Base-by-base conservation (phyloP, 1,284 basidiomycete genomes). In the Sporisorium iseilematis-ciliati region DNA sequence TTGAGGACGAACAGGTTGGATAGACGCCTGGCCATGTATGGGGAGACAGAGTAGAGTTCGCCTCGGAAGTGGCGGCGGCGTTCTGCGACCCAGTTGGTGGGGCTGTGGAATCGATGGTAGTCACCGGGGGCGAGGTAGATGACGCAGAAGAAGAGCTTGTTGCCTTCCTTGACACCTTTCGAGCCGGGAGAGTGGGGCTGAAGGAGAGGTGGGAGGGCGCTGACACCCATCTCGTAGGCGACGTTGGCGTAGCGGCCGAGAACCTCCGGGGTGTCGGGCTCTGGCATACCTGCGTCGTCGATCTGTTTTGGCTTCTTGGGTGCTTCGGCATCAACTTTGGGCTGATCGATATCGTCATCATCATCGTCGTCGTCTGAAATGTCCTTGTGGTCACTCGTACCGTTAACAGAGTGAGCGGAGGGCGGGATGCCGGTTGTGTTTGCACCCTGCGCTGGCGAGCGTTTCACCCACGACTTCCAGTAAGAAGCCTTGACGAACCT, bases 111-210 rank as follows among this genome's bases (percentile, higher is more conserved):
- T 41, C 95, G 91, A 84, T 99, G 96, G 86, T 99, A 99, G 86
- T 99, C 97, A 1, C 97, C 97, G 0, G 96, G 96, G 1, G 96
- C 96, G 59, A 99, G 92, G 87, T 99, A 99, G 77, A 99, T 92
- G 80, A 99, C 96, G 49, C 92, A 88, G 86, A 98, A 99, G 87
- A 91, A 96, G 41, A 98, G 90, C 52, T 91, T 89, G 84, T 96
- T 92, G 14, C 92, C 92, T n/a, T 80, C 77, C 18, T 73, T 65
- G 33, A 82, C 49, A 23, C 73, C 71, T 43, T 78, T 78, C n/a
- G 55, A 49, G 12, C 69, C 75, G 18, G 78, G 75, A 35, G 75
- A 74, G 55, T 81, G 79, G 1, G 75, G 67, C 56, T 83, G 77
- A 42, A 80, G 69, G 23, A 84, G 68, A 2, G 81, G 75, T 11